phyloP scores from a whole-genome alignment of 83 land plant species.

The Picea abies region DNA sequence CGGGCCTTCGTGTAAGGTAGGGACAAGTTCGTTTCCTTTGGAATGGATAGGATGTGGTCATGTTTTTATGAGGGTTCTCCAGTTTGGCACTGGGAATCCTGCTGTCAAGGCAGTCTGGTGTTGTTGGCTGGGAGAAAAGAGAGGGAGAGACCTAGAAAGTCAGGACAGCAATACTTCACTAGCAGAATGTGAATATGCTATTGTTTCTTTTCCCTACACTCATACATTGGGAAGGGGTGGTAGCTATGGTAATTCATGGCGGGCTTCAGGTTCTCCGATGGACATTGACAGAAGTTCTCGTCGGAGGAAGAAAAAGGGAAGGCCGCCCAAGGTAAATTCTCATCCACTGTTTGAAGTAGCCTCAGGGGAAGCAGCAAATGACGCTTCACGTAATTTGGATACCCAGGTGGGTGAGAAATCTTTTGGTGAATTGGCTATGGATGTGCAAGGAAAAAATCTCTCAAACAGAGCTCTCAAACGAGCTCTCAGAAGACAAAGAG shows the following conservation, averaged over 20 bases:
- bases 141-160: background rate
- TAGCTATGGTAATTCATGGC: constrained; percentile 15
- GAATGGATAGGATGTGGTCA: constrained; percentile 41
- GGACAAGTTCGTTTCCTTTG: constrained; percentile 18
- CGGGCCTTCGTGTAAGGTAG: background rate
- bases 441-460: constrained; percentile 14
- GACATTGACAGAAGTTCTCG: constrained; percentile 14
- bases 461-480: constrained; percentile 43
- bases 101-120: constrained; percentile 60
- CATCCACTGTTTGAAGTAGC: constrained; percentile 16
- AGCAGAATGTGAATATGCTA: constrained; percentile 45
- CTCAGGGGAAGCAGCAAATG: background rate
- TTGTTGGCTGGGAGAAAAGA: constrained; percentile 55
- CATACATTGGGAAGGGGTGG: constrained; percentile 47
- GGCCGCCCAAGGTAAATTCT: constrained; percentile 34
- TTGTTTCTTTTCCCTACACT: constrained; percentile 65
- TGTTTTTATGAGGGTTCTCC: constrained; percentile 20
- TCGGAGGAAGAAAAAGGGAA: constrained; percentile 22
- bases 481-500: constrained; percentile 65
- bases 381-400: background rate
- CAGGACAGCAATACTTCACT: constrained; percentile 5
- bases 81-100: constrained; percentile 9
- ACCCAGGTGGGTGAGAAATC: constrained; percentile 6
- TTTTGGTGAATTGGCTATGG: constrained; percentile 12
- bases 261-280: constrained; percentile 20